Percentiles rank a stretch among this genome's conserved stretches.
Evolutionary conservation across 1,284 basidiomycete genomes (phyloP).

Genomic region (Fomitopsis pinicola): DNA sequence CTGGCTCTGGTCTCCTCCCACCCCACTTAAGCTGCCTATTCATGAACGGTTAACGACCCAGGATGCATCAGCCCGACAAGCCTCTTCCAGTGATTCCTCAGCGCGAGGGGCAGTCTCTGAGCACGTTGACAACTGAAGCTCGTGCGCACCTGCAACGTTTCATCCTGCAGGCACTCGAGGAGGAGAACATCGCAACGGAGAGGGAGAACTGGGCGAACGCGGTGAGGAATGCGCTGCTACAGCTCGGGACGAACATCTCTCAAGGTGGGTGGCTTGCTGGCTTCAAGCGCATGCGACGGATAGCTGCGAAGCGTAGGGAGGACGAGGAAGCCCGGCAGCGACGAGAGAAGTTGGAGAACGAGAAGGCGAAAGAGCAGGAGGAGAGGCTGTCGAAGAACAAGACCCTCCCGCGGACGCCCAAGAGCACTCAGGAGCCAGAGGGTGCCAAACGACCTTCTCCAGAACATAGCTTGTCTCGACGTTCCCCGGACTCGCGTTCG

Average conservation of each 20-base stretch:
- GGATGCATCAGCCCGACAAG: constrained; percentile 18
- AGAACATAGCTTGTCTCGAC: constrained; percentile 4
- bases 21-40: too few relatives aligned
- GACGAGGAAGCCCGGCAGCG: constrained; percentile 11
- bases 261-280: constrained; percentile 28
- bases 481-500: constrained; percentile 8
- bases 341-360: constrained; percentile 9
- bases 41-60: too few relatives aligned
- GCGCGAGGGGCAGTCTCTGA: constrained; percentile 2
- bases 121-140: constrained; percentile 18
- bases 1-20: neutral
- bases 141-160: constrained; percentile 24
- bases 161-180: constrained; percentile 19
- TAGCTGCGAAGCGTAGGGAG: constrained; percentile 10
- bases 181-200: constrained; percentile 12
- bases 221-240: constrained; percentile 19
- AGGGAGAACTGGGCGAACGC: constrained; percentile 22
- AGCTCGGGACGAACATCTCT: constrained; percentile 21
- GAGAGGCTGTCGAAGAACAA: constrained; percentile 13
- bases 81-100: constrained; percentile 25
- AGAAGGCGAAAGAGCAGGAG: constrained; percentile 21
- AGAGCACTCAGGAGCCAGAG: constrained; percentile 5
- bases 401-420: neutral
- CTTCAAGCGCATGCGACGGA: constrained; percentile 18
- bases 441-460: constrained; percentile 5